These are phyloP conservation scores for Xylariomycetidae sp. DNA, from an alignment of 2,329 filamentous ascomycete genomes.

Conservation along the genomic window DNA sequence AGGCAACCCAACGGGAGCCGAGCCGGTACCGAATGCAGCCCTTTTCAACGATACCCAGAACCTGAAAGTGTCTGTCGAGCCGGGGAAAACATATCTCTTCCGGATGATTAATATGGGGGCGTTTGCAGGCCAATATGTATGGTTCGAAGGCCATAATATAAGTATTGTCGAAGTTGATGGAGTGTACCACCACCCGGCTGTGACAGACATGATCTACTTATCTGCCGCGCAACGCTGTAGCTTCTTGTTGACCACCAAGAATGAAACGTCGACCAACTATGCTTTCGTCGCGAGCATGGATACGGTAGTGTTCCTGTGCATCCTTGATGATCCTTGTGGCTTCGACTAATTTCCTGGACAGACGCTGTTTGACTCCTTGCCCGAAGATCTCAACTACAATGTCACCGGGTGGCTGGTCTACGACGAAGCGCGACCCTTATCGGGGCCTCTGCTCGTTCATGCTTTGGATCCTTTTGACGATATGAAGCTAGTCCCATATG, in stretches of 20 bases:
- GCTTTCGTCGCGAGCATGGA: slow-evolving; percentile 69
- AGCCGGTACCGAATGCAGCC: slow-evolving; percentile 64
- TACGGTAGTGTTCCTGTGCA: too few relatives aligned
- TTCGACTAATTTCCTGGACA: slow-evolving; percentile 25
- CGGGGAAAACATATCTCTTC: slow-evolving; percentile 68
- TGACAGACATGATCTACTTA: slow-evolving; percentile 61
- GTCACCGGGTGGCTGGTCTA: slow-evolving; percentile 63
- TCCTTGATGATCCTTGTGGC: background rate
- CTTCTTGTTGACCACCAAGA: slow-evolving; percentile 59
- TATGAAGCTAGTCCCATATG: slow-evolving; percentile 63
- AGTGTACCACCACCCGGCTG: slow-evolving; percentile 57
- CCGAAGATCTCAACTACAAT: slow-evolving; percentile 63
- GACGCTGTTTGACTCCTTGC: slow-evolving; percentile 65
- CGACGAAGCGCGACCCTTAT: slow-evolving; percentile 39
- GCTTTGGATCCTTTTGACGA: slow-evolving; percentile 70
- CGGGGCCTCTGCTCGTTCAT: slow-evolving; percentile 50
- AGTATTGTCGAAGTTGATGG: slow-evolving; percentile 70
- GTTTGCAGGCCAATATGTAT: slow-evolving; percentile 63
- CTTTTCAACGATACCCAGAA: slow-evolving; percentile 69
- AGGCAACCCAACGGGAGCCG: slow-evolving; percentile 51
- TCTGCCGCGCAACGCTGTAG: slow-evolving; percentile 63
- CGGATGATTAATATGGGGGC: slow-evolving; percentile 70
- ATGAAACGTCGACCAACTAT: slow-evolving; percentile 58
- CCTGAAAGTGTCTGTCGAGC: slow-evolving; percentile 53
- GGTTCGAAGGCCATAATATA: slow-evolving; percentile 64